Percentiles rank a stretch among this genome's conserved stretches.
Evolutionary conservation across 2,329 filamentous ascomycete species (phyloP).

Genomic region (Verticillium nubilum): DNA sequence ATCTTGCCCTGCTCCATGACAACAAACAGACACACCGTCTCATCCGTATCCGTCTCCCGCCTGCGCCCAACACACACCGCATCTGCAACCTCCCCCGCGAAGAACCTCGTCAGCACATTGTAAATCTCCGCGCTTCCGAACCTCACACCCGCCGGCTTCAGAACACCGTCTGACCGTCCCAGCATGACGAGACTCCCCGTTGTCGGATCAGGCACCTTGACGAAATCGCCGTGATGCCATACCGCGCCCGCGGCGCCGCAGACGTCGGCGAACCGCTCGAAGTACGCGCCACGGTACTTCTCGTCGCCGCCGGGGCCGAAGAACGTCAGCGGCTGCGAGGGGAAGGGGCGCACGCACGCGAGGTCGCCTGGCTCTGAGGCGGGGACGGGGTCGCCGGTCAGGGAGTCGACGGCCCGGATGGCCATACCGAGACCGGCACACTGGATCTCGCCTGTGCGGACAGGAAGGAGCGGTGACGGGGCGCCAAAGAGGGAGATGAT

Average conservation of each 20-base stretch:
- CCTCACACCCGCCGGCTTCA: constrained; percentile 86
- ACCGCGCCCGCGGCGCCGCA: constrained; percentile 37
- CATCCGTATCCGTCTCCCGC: constrained; percentile 66
- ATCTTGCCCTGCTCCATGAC: constrained; percentile 59
- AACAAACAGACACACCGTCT: constrained; percentile 84
- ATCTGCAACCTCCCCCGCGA: constrained; percentile 72
- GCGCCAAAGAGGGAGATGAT: constrained; percentile 94
- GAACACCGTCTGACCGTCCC: constrained; percentile 82
- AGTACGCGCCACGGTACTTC: constrained; percentile 84
- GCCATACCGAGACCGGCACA: constrained; percentile 75
- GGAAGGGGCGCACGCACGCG: constrained; percentile 81
- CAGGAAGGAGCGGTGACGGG: constrained; percentile 70
- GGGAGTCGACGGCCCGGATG: constrained; percentile 54
- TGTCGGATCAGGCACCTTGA: constrained; percentile 56
- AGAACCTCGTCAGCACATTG: constrained; percentile 83
- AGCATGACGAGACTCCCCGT: constrained; percentile 86
- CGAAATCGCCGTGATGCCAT: constrained; percentile 96
- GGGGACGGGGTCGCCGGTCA: constrained; percentile 47
- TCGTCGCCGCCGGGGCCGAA: constrained; percentile 66
- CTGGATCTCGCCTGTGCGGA: constrained; percentile 70
- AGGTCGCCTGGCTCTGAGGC: constrained; percentile 76
- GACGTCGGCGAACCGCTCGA: constrained; percentile 65
- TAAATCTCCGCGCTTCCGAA: constrained; percentile 97
- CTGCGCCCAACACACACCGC: constrained; percentile 81
- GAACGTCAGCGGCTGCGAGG: constrained; percentile 86